phyloP scores from a whole-genome alignment of 179 eudicot genomes.

The Silene noctiflora region DNA sequence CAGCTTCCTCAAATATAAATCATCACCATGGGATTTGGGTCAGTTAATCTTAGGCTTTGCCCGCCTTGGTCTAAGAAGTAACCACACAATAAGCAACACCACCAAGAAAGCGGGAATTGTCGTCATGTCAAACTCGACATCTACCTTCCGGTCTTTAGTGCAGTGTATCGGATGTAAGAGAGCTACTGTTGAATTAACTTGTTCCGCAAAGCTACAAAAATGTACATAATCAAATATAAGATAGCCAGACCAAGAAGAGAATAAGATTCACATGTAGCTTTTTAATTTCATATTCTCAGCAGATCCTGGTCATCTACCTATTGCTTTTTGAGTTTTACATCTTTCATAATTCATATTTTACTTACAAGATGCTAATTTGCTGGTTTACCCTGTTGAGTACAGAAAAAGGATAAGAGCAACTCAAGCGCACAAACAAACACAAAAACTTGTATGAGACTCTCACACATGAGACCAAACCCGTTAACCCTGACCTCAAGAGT shows the following conservation, averaged over 20 bases:
- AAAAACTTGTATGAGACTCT: not conserved
- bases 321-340: no score
- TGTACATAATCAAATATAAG: conserved; percentile 3
- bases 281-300: no score
- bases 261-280: no score
- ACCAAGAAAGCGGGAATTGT: conserved; percentile 87
- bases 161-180: conserved; percentile 79
- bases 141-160: conserved; percentile 70
- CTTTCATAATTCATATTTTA: no score
- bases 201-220: conserved; percentile 59
- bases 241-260: not conserved
- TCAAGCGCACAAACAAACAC: no score
- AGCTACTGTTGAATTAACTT: conserved; percentile 59
- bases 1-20: not conserved
- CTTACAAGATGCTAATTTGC: no score
- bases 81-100: conserved; percentile 66
- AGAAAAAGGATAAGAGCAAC: no score
- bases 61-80: conserved; percentile 77
- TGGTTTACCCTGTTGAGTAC: no score
- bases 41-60: conserved; percentile 93
- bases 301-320: no score
- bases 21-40: conserved; percentile 4
- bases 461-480: not conserved
- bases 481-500: no score
- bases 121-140: conserved; percentile 73